Percentiles rank a stretch among this genome's conserved stretches.
phyloP scores from a whole-genome alignment of 2,329 filamentous ascomycete genomes.

The Akanthomyces lecanii region DNA sequence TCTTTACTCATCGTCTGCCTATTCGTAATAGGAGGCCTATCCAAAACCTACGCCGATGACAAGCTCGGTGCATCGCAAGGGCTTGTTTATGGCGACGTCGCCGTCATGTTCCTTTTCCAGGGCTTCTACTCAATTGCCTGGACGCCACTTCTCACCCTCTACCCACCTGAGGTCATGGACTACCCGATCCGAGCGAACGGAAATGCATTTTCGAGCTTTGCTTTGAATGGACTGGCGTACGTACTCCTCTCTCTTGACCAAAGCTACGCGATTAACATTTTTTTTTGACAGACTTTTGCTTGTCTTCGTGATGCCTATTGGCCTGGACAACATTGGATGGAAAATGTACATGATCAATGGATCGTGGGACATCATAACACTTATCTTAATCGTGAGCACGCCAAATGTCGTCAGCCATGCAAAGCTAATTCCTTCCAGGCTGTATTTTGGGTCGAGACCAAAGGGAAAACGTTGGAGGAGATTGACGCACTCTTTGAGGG shows the following conservation, averaged over 20 bases:
- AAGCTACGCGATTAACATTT: not conserved
- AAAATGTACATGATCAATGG: constrained; percentile 26
- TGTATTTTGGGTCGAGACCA: constrained; percentile 35
- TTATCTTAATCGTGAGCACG: constrained; percentile 19
- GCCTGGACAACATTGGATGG: constrained; percentile 24
- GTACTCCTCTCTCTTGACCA: not conserved
- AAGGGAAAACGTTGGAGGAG: constrained; percentile 43
- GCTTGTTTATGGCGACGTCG: constrained; percentile 34
- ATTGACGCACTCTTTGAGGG: constrained; percentile 31
- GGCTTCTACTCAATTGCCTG: constrained; percentile 27
- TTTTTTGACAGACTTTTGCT: constrained; percentile 14
- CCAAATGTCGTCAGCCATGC: not conserved
- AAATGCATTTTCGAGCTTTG: constrained; percentile 33
- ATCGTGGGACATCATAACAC: constrained; percentile 24
- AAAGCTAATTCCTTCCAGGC: not conserved
- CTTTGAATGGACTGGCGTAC: constrained; percentile 17
- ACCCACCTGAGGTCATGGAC: constrained; percentile 28
- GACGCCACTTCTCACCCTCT: constrained; percentile 26
- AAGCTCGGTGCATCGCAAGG: constrained; percentile 27
- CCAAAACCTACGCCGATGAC: constrained; percentile 36
- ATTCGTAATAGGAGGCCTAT: constrained; percentile 48
- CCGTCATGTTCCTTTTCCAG: constrained; percentile 28
- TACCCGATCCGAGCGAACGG: constrained; percentile 27
- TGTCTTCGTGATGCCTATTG: constrained; percentile 24
- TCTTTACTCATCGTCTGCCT: constrained; percentile 38